Base-by-base conservation (phyloP, 2,329 filamentous ascomycete species). In the Monilinia aucupariae region DNA sequence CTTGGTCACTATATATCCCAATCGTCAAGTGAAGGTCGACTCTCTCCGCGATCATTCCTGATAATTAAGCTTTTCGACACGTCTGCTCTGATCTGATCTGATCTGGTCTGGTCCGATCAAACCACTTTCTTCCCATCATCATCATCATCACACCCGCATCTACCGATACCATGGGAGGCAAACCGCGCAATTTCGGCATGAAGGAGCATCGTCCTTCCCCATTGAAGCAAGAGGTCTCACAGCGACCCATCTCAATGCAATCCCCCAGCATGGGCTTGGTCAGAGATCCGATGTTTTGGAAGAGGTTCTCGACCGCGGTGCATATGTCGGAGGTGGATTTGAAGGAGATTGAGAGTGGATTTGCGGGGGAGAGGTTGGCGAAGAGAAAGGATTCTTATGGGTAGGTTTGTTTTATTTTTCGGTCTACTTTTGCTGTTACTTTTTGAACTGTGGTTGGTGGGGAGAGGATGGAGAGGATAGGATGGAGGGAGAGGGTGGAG, bases 271-370 rank as follows among this genome's bases (percentile, higher is more conserved):
- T 69, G 48, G 72, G 68, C 25, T 55, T 73, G 32, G 70, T 73
- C 0, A 64, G 69, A n/a, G 72, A 74, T 65, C 72, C 73, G 0
- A 56, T 66, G 47, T 74, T 74, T 60, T 75, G 72, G 72, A 74
- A 73, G 62, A 64, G 71, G 15, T 75, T 75, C 61, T 72, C 70
- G 9, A 66, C 66, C 27, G 72, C 73, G 2, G 68, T 73, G 2
- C 73, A 74, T 50, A 61, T 64, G 51, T 65, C 68, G 10, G 70
- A 73, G 51, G 68, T 66, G 4, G 62, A 53, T 2, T n/a, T 62
- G 34, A 63, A 59, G 54, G 71, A 71, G 47, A 34, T 66, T n/a
- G 70, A 69, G 60, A 65, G 50, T 13, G 67, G 59, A 27, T 64
- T 64, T 49, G 64, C 34, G 27, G 65, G 61, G 47, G 37, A 53